These are phyloP conservation scores for Aspergillus brunneoviolaceus DNA, from an alignment of 2,329 filamentous ascomycete genomes.

Conservation along the genomic window DNA sequence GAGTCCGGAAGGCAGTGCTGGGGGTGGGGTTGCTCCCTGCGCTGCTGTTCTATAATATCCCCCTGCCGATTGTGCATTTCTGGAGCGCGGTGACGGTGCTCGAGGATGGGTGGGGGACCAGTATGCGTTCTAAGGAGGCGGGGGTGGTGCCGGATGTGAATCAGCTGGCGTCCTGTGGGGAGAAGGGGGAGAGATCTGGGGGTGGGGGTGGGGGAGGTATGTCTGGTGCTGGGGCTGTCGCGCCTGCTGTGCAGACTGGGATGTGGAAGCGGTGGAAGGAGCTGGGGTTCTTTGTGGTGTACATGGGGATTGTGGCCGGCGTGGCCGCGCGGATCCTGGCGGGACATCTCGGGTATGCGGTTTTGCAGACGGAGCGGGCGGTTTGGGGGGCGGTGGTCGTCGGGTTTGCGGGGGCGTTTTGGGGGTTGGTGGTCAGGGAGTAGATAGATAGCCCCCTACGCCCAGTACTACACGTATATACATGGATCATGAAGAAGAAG, in stretches of 20 bases:
- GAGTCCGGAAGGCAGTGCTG: conserved; percentile 3
- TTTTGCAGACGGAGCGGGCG: conserved; percentile 12
- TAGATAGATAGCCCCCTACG: not conserved
- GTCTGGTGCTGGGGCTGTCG: not conserved
- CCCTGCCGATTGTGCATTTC: conserved; percentile 35
- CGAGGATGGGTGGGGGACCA: conserved; percentile 37
- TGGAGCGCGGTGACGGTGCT: conserved; percentile 37
- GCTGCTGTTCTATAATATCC: conserved; percentile 36
- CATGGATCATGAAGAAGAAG: no score
- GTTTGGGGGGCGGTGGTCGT: conserved; percentile 19
- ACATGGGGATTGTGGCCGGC: conserved; percentile 31
- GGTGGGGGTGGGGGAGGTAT: conserved; percentile 21
- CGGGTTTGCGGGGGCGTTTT: conserved; percentile 15
- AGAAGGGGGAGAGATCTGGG: conserved; percentile 2
- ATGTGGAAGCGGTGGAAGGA: conserved; percentile 28
- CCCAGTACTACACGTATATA: not conserved
- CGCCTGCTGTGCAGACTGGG: not conserved
- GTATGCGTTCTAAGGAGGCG: conserved; percentile 30
- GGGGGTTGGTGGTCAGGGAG: conserved; percentile 19
- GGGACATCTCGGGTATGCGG: conserved; percentile 16
- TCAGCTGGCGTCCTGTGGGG: not conserved
- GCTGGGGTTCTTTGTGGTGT: conserved; percentile 31
- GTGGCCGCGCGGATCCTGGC: conserved; percentile 19
- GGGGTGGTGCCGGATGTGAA: not conserved
- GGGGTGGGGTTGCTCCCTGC: conserved; percentile 27